Conservation (phyloP, 371 early-diverging fungal genomes). For the Lichtheimia corymbifera region DNA sequence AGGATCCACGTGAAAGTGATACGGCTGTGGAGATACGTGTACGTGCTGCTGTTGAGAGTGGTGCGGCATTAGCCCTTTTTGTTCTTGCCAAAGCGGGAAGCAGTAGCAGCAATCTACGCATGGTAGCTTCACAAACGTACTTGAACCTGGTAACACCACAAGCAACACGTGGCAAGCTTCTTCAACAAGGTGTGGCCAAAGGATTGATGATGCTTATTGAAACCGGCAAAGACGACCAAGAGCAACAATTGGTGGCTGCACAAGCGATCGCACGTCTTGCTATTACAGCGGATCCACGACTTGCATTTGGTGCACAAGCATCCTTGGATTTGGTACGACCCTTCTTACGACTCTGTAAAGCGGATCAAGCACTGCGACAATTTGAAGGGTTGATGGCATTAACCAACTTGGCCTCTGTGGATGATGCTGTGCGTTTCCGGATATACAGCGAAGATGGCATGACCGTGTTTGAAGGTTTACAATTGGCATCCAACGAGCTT, state of each 20-base stretch:
- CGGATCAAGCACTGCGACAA: constrained; percentile 66
- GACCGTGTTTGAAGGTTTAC: constrained; percentile 70
- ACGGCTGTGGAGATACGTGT: constrained; percentile 64
- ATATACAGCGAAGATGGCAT: constrained; percentile 64
- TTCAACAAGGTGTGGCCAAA: constrained; percentile 83
- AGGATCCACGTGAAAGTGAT: constrained; percentile 61
- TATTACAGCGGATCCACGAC: constrained; percentile 84
- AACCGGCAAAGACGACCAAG: constrained; percentile 22
- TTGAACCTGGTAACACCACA: constrained; percentile 74
- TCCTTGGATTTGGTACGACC: constrained; percentile 66
- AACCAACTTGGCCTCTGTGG: constrained; percentile 83
- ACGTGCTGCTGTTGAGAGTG: constrained; percentile 52
- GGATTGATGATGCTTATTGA: constrained; percentile 56
- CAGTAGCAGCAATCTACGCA: constrained; percentile 57
- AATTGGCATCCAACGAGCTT: constrained; percentile 78
- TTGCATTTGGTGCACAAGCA: constrained; percentile 76
- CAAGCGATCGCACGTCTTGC: constrained; percentile 91
- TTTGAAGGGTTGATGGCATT: constrained; percentile 93
- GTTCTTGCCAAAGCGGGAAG: constrained; percentile 57
- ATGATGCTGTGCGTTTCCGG: constrained; percentile 48
- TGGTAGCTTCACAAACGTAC: constrained; percentile 67
- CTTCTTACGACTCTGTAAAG: constrained; percentile 57
- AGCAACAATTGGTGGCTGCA: constrained; percentile 48
- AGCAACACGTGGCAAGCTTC: constrained; percentile 69
- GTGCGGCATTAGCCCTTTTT: constrained; percentile 50